Evolutionary conservation across 495 filamentous ascomycete genomes (phyloP).

Genomic region (Aspergillus bertholletiae): DNA sequence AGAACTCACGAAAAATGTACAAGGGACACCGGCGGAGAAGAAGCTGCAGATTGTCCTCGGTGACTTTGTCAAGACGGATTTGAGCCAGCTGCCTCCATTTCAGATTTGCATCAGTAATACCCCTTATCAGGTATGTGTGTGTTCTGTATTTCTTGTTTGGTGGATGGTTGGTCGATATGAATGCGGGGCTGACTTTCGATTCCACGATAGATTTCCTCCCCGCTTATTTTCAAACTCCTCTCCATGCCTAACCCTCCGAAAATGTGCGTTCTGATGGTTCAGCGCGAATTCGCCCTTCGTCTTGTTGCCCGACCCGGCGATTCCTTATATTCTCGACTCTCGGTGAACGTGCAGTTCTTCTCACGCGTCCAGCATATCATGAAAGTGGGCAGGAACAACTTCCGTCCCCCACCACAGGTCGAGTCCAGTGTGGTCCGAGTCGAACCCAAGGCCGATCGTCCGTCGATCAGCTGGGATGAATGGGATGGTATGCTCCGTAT

Average conservation of each 20-base stretch:
- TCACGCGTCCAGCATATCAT: not conserved
- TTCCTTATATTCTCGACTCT: not conserved
- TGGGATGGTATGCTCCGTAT: not conserved
- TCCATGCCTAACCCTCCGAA: not conserved
- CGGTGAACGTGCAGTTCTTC: not conserved
- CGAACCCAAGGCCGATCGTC: not conserved
- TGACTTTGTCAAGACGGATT: not conserved
- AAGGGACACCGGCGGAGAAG: not conserved
- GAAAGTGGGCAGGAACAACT: not conserved
- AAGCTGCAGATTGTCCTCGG: not conserved
- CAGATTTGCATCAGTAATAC: slow-evolving; percentile 1
- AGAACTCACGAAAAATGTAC: not conserved
- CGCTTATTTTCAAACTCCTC: not conserved
- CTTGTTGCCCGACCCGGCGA: not conserved
- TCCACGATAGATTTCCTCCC: not conserved
- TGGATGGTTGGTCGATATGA: not conserved
- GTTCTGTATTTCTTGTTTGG: not conserved
- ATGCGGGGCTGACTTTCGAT: not conserved
- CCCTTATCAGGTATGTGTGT: not conserved
- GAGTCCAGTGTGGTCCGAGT: not conserved
- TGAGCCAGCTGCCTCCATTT: not conserved
- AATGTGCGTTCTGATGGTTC: not conserved
- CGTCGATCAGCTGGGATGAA: not conserved
- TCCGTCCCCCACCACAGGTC: not conserved
- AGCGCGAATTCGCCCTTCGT: not conserved